phyloP scores from a whole-genome alignment of 192 early-diverging fungal species.

The Geosiphon pyriformis region DNA sequence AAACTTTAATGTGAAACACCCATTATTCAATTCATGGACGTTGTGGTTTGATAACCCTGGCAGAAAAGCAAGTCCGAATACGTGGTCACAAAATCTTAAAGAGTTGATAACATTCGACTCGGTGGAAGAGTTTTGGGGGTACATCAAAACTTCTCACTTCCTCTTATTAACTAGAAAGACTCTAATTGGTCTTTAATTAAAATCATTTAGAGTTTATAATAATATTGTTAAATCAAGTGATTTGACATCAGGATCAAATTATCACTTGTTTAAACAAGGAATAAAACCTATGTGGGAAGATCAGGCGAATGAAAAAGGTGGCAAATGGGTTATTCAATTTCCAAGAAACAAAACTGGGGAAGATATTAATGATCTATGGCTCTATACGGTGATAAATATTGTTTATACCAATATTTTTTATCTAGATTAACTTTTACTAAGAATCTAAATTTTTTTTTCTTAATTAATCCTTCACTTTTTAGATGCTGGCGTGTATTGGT shows the following conservation, averaged over 20 bases:
- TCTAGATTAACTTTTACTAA: background rate
- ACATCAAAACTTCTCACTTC: slow-evolving; percentile 28
- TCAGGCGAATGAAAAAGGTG: slow-evolving; percentile 79
- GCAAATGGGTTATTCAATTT: slow-evolving; percentile 82
- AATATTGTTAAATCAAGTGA: slow-evolving; percentile 73
- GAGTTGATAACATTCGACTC: slow-evolving; percentile 86
- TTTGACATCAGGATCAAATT: slow-evolving; percentile 77
- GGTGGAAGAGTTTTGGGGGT: slow-evolving; percentile 98
- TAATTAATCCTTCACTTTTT: slow-evolving; percentile 26
- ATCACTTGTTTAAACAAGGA: slow-evolving; percentile 90
- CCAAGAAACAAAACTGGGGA: slow-evolving; percentile 62
- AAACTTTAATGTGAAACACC: slow-evolving; percentile 75
- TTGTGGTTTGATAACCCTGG: slow-evolving; percentile 90
- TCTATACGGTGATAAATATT: slow-evolving; percentile 57
- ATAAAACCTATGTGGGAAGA: slow-evolving; percentile 96
- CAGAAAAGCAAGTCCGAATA: slow-evolving; percentile 67
- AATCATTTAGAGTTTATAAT: slow-evolving; percentile 66
- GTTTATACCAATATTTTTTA: slow-evolving; percentile 3
- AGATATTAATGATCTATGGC: slow-evolving; percentile 80
- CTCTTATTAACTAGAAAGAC: background rate
- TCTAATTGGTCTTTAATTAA: background rate
- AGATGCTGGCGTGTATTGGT: slow-evolving; percentile 86
- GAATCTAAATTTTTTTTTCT: background rate
- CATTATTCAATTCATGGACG: slow-evolving; percentile 84
- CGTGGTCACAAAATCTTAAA: slow-evolving; percentile 84